Evolutionary conservation across 23 red algal genomes (phyloP).

Genomic region (Cyanidioschyzon merolae): DNA sequence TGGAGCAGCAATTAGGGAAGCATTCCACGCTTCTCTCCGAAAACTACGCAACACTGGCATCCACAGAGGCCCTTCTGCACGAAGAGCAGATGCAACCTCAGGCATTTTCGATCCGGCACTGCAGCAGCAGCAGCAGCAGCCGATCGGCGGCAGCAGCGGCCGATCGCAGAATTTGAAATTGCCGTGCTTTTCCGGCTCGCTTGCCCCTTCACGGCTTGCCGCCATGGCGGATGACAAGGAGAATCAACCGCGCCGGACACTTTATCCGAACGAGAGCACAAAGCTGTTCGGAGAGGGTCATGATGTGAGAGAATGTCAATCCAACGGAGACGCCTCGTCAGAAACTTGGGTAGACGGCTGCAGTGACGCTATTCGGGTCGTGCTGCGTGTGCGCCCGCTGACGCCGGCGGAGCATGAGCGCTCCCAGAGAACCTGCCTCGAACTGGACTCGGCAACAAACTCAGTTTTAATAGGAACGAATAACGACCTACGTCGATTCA

Average conservation of each 20-base stretch:
- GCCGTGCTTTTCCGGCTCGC: neutral
- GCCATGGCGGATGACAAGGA: neutral
- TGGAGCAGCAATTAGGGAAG: too few relatives aligned
- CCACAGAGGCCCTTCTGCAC: too few relatives aligned
- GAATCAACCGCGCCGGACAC: neutral
- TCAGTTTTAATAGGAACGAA: neutral
- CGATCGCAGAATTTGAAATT: neutral
- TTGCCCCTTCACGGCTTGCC: neutral
- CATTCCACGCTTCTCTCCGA: too few relatives aligned
- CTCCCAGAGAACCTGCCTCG: neutral
- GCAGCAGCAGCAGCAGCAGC: too few relatives aligned
- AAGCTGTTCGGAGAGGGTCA: too few relatives aligned
- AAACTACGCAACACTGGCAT: too few relatives aligned
- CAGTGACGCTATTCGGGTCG: neutral
- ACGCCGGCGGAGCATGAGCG: neutral
- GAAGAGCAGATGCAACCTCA: too few relatives aligned
- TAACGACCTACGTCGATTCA: slow-evolving; percentile 8
- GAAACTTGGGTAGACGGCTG: neutral
- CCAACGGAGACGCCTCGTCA: neutral
- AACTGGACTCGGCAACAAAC: neutral
- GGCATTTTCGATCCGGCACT: too few relatives aligned
- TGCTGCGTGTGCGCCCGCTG: slow-evolving; percentile 15
- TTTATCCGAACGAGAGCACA: too few relatives aligned
- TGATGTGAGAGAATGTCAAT: too few relatives aligned
- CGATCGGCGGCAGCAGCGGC: too few relatives aligned